A percentile compares a stretch with the other conserved stretches of the same genome.
Evolutionary conservation across 805 yeast genomes (phyloP).

Genomic region (Wickerhamomyces subpelliculosus): DNA sequence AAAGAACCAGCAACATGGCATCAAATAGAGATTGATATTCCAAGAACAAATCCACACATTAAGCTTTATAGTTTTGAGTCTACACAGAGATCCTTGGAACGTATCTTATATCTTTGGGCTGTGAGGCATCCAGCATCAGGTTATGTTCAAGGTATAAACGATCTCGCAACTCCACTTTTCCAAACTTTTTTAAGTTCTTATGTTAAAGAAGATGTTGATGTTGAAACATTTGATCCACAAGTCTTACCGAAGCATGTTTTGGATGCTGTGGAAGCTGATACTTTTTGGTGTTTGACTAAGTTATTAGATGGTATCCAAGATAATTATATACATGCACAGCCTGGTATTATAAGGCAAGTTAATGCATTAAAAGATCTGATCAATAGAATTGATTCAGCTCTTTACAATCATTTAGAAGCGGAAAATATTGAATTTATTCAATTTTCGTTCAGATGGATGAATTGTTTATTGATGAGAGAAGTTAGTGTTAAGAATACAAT

Average conservation of each 20-base stretch:
- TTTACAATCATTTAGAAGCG: conserved; percentile 64
- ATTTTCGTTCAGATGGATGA: conserved; percentile 98
- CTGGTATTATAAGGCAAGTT: conserved; percentile 92
- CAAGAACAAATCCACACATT: conserved; percentile 85
- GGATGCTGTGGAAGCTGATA: conserved; percentile 82
- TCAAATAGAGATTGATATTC: conserved; percentile 91
- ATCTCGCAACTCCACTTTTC: conserved; percentile 85
- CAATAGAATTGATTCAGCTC: conserved; percentile 66
- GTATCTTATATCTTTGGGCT: conserved; percentile 88
- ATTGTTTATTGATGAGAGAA: conserved; percentile 93
- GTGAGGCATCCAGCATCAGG: conserved; percentile 97
- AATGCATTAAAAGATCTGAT: conserved; percentile 71
- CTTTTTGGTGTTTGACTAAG: conserved; percentile 94
- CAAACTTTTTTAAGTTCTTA: conserved; percentile 78
- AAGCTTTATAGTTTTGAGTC: conserved; percentile 59
- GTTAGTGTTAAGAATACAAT: conserved; percentile 69
- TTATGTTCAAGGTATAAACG: conserved; percentile 96
- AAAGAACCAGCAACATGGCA: conserved; percentile 84
- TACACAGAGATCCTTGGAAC: conserved; percentile 75
- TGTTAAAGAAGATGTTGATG: conserved; percentile 36
- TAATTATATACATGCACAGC: conserved; percentile 96
- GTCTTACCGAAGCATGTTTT: conserved; percentile 52
- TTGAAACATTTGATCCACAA: conserved; percentile 58
- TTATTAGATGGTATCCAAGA: conserved; percentile 92
- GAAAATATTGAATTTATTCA: conserved; percentile 94